phyloP scores from a whole-genome alignment of 139 green algal species.

The Zygnema cylindricum region DNA sequence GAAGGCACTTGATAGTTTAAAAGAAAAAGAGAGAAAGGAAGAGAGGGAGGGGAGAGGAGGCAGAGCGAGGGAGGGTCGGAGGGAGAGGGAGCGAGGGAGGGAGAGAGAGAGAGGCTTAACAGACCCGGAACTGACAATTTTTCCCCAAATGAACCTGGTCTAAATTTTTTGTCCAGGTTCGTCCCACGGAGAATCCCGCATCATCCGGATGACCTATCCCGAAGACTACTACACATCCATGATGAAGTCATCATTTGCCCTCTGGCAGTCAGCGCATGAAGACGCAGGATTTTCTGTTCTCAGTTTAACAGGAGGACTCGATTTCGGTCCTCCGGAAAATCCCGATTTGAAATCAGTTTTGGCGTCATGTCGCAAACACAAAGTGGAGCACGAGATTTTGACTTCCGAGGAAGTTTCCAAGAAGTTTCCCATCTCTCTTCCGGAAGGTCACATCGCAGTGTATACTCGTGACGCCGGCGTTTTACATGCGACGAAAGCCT shows the following conservation, averaged over 20 bases:
- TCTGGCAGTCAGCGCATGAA: constrained; percentile 46
- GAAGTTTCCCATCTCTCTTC: constrained; percentile 28
- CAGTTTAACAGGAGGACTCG: constrained; percentile 35
- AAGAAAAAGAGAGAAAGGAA: too few species aligned
- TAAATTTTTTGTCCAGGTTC: too few species aligned
- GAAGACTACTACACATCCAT: constrained; percentile 50
- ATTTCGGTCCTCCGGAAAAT: constrained; percentile 47
- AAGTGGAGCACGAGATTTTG: constrained; percentile 39
- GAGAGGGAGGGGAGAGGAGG: too few species aligned
- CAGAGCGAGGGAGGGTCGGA: too few species aligned
- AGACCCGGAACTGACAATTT: too few species aligned
- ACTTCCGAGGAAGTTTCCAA: constrained; percentile 8
- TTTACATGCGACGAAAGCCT: constrained; percentile 42
- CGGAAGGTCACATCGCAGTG: constrained; percentile 45
- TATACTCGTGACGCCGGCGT: constrained; percentile 45
- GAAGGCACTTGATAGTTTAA: too few species aligned
- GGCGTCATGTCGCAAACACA: neutral
- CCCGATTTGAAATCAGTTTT: constrained; percentile 44
- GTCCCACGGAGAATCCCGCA: constrained; percentile 42
- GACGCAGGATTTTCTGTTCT: constrained; percentile 49
- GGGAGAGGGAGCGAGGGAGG: too few species aligned
- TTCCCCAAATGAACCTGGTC: too few species aligned
- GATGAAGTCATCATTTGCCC: constrained; percentile 34
- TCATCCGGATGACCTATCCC: constrained; percentile 50
- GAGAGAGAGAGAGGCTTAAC: too few species aligned